These are phyloP conservation scores for Thelephora aurantiotincta DNA, from an alignment of 768 basidiomycete genomes.

Conservation along the genomic window DNA sequence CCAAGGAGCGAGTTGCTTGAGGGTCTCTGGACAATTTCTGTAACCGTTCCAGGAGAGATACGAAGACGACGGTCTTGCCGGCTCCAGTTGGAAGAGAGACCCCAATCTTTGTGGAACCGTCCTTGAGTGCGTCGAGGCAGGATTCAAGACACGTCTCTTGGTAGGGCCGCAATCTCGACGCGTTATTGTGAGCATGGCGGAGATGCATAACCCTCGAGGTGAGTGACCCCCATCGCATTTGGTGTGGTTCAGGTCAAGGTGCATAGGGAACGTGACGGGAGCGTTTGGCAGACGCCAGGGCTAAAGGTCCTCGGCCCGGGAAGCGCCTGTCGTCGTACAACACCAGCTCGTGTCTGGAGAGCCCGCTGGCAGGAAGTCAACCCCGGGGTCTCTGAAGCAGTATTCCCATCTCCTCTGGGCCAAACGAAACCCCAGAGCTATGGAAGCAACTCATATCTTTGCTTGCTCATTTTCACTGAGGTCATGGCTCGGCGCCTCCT, in stretches of 20 bases:
- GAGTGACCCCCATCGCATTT: neutral
- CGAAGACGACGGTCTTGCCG: slow-evolving; percentile 86
- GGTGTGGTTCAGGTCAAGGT: neutral
- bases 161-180: slow-evolving; percentile 62
- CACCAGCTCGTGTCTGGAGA: no score
- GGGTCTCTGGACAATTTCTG: slow-evolving; percentile 26
- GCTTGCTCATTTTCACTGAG: no score
- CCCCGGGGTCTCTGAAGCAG: no score
- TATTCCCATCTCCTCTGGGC: no score
- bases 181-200: neutral
- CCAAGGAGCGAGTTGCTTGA: slow-evolving; percentile 44
- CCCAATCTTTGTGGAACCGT: slow-evolving; percentile 64
- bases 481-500: no score
- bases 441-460: no score
- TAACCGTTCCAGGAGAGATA: slow-evolving; percentile 62
- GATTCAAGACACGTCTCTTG: slow-evolving; percentile 71
- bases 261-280: neutral
- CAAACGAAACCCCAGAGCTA: no score
- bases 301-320: no score
- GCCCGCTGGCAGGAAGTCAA: no score
- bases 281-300: neutral
- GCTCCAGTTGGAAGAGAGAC: slow-evolving; percentile 79
- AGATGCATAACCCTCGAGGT: neutral
- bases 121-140: slow-evolving; percentile 54
- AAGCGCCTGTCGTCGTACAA: no score